Evolutionary conservation across 2,329 filamentous ascomycete genomes (phyloP).

Genomic region (Colletotrichum cordylinicola): DNA sequence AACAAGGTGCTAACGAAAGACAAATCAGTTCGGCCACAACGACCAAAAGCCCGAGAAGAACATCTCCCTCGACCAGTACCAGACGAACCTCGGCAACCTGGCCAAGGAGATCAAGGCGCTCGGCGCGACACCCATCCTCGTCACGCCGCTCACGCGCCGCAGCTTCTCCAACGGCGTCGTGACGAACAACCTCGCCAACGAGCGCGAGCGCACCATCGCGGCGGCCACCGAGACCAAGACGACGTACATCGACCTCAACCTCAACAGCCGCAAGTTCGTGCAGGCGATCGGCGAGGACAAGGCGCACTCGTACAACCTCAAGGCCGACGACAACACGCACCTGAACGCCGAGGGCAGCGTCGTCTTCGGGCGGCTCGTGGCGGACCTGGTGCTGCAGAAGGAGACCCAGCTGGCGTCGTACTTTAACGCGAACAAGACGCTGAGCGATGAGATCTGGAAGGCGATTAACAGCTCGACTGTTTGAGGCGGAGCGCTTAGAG

Average conservation of each 20-base stretch:
- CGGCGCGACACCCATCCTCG: conserved; percentile 46
- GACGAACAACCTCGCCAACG: conserved; percentile 47
- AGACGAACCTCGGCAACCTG: conserved; percentile 47
- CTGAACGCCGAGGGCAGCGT: conserved; percentile 52
- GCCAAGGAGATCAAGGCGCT: conserved; percentile 34
- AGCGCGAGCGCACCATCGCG: conserved; percentile 48
- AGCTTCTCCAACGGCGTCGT: conserved; percentile 40
- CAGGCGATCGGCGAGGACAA: conserved; percentile 53
- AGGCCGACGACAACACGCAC: conserved; percentile 40
- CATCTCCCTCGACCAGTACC: conserved; percentile 47
- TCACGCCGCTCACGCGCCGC: conserved; percentile 58
- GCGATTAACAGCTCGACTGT: conserved; percentile 25
- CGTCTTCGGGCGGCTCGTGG: conserved; percentile 56
- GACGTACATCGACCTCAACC: conserved; percentile 55
- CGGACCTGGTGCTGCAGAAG: conserved; percentile 42
- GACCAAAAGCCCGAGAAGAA: conserved; percentile 54
- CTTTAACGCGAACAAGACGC: conserved; percentile 37
- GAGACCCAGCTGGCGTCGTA: conserved; percentile 24
- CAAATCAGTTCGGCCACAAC: conserved; percentile 54
- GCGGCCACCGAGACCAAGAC: conserved; percentile 43
- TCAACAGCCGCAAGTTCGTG: conserved; percentile 54
- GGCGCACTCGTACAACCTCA: conserved; percentile 54
- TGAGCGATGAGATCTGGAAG: conserved; percentile 36
- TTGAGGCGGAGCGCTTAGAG: neutral
- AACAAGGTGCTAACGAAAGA: neutral